phyloP scores from a whole-genome alignment of 139 green algal species.

The Chlorella sorokiniana region DNA sequence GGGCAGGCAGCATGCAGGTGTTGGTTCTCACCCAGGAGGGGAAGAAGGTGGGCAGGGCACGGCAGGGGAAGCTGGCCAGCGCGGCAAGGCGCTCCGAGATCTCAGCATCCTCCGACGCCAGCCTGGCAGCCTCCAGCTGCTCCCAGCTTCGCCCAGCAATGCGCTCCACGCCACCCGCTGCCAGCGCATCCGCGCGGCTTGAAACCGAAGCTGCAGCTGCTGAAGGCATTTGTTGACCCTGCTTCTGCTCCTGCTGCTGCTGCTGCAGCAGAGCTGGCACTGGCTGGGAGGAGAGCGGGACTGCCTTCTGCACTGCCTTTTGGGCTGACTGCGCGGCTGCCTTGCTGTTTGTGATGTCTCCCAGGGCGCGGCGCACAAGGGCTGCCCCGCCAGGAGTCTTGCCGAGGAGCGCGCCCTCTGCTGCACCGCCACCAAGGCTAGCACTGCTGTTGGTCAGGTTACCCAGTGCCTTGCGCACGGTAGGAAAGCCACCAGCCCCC shows the following conservation, averaged over 20 bases:
- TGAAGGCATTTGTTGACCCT: not conserved
- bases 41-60: constrained; percentile 39
- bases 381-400: constrained; percentile 25
- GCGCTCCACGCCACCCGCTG: constrained; percentile 30
- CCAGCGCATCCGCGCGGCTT: constrained; percentile 10
- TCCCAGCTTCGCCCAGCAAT: constrained; percentile 29
- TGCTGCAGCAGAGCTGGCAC: not conserved
- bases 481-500: not conserved
- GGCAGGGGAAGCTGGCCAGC: not conserved
- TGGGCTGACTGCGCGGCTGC: not conserved
- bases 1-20: not conserved
- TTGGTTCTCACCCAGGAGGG: constrained; percentile 33
- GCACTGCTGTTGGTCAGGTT: constrained; percentile 39
- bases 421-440: not conserved
- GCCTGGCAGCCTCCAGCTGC: constrained; percentile 24
- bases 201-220: not conserved
- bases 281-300: not conserved
- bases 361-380: constrained; percentile 19
- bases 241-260: not conserved
- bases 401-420: not conserved
- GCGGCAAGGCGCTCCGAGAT: constrained; percentile 11
- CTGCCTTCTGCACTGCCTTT: constrained; percentile 5
- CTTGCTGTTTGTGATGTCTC: constrained; percentile 31
- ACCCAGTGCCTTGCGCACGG: constrained; percentile 40
- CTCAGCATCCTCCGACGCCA: constrained; percentile 28